Percentiles rank a stretch among this genome's conserved stretches.
phyloP scores from a whole-genome alignment of 208 protist species.

The Histomonas meleagridis region DNA sequence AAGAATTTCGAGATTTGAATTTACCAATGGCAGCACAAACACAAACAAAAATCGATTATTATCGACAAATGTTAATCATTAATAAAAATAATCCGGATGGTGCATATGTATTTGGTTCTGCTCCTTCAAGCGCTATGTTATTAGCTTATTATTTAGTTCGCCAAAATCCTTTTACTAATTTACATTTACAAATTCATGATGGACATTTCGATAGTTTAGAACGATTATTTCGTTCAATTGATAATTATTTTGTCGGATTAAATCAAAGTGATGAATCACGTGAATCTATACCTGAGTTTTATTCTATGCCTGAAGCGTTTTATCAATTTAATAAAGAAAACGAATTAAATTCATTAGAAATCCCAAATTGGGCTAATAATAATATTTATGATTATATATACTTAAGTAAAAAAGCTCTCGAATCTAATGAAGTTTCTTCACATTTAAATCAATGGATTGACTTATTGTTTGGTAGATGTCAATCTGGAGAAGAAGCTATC shows the following conservation, averaged over 20 bases:
- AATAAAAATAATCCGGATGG: too few species aligned
- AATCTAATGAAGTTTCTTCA: neutral
- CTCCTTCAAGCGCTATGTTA: neutral
- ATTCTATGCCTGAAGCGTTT: neutral
- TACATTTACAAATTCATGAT: neutral
- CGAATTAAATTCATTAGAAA: neutral
- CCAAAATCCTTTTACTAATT: neutral
- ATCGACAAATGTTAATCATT: neutral
- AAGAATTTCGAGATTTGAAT: neutral
- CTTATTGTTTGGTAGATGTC: neutral
- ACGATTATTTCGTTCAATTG: neutral
- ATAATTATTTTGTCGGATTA: neutral
- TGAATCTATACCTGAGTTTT: neutral
- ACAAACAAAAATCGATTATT: neutral
- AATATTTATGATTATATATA: neutral
- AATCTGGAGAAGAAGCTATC: neutral
- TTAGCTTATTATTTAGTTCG: neutral
- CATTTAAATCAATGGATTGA: neutral
- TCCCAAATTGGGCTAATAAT: neutral
- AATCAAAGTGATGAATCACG: neutral
- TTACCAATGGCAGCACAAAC: neutral
- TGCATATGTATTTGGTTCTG: neutral
- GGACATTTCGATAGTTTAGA: neutral
- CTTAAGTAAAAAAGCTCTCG: neutral
- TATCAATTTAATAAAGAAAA: neutral